Evolutionary conservation across 129 eudicot species (phyloP), one percentile per base, ranked within the genome.

Genomic region (Flaveria robusta): DNA sequence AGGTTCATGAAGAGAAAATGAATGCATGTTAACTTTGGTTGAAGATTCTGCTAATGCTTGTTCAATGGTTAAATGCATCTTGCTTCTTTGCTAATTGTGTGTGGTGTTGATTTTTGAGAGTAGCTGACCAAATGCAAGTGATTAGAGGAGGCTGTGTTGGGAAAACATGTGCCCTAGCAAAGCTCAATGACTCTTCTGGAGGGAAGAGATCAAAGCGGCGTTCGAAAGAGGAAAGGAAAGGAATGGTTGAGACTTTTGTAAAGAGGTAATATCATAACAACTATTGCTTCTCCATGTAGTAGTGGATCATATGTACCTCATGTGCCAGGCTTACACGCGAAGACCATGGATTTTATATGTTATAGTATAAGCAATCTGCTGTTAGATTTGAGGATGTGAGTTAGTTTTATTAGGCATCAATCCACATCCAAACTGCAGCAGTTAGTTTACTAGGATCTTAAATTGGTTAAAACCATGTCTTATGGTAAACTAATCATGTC

Each of bases 161-260:
- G 69, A 91, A 83, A 81, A 76, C 93, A 74, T 85, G 77, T 86
- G 93, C 92, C 75, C 71, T 86, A 22, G 90, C 97, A 19, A 76
- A 84, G 41, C 19, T 77, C 78, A 86, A 84, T 73, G 93, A 88
- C 68, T 78, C 84, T 23, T 72, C 87, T 23, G 93, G 90, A 55
- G 93, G 88, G 31, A 85, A 59, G 81, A 89, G 78, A 72, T 63
- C 96, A 8, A 88, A 90, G 72, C 83, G 97, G 27, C 96, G 84
- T 18, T 91, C 98, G 0, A 94, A 94, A 86, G 92, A 86, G 77
- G 97, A 94, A 87, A 39, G 98, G 81, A 94, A 88, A 81, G 56
- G 78, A 45, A 76, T 94, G 96, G 87, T 84, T 13, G 96, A 87
- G 83, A 78, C 90, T 49, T 94, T 91, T 74, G 85, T 94, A 66